Evolutionary conservation across 306 rosid species (phyloP), one percentile per base, ranked within the genome.

Genomic region (Canavalia gladiata): DNA sequence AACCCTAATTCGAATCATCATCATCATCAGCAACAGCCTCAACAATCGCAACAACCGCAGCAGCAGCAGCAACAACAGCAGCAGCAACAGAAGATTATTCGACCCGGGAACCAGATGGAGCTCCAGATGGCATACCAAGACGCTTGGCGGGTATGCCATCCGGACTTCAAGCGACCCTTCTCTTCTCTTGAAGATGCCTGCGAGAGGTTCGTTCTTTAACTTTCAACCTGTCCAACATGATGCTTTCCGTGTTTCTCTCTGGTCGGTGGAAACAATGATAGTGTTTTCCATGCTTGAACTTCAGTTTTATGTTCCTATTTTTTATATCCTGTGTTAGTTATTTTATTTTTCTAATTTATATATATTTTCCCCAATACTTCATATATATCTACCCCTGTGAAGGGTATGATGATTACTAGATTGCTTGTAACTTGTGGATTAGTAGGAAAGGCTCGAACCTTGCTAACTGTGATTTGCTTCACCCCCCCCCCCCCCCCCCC

Each of bases 111-210:
- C 80, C 98, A 89, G 72, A 84, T 69, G 71, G 98, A 94, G 90
- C 93, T 92, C 49, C 97, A 94, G 86, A 94, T 92, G 97, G 98
- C 98, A 2, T 94, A 92, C 87, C 98, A 94, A 84, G 98, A 94
- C 30, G 98, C 98, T 59, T 94, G 97, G 97, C 91, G 96, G 46
- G 91, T 94, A 64, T 94, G 97, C 69, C 97, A 89, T 58, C 98
- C 98, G 6, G 98, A 94, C 57, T 90, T 94, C 82, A 94, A 90
- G 83, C 90, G 96, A n/a, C 97, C 98, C 57, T 94, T 94, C 68
- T 66, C 91, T 78, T 94, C 97, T 68, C 98, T 94, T 25, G 92
- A 91, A 80, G 98, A 94, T 84, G 98, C 98, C 43, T 94, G 98
- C 68, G 96, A 90, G 79, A 94, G 98, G 98, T 94, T 71, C 4